Base-by-base conservation (phyloP, 768 basidiomycete species). In the Pleurotus sapidus region DNA sequence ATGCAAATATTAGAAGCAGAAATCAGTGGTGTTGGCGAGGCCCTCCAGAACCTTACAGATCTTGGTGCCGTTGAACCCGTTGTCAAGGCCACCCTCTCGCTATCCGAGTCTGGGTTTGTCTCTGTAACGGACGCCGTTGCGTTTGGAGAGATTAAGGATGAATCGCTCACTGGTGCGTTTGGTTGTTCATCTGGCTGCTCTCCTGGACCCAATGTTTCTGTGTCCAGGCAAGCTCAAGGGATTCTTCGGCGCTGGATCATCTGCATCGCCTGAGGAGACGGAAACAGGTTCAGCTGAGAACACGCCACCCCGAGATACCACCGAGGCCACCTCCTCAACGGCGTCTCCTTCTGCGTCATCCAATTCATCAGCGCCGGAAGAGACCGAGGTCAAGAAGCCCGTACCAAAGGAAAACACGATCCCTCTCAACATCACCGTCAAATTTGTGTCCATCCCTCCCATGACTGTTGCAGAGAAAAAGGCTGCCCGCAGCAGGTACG, bases 51-150 rank as follows among this genome's bases (percentile, higher is more conserved):
- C 69, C 79, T 98, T 49, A 95, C 94, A 12, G 88, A 89, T 47
- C 82, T 84, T 1, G 91, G 91, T 7, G 89, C 86, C 9, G 70
- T 82, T 23, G 92, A 95, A 64, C 91, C 94, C 2, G 84, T 94
- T 12, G 80, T 98, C 64, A 95, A 94, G 70, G 87, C 93, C 15
- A 93, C 91, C 0, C 72, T 98, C 50, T 75, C 83, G 24, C 77
- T 98, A 40, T 91, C 91, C 39, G 91, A 95, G 51, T 92, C 91
- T 49, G 94, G 95, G 5, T 89, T 98, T 64, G 76, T 93, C 4
- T 85, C 87, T 2, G 85, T 93, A 37, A 80, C 84, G 12, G 89
- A 91, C 56, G 95, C 93, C 0, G 66, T 94, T 42, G 84, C 87
- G 4, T 86, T 82, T 57, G 93, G 89, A 6, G 90, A 93, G 63